A percentile compares a stretch with the other conserved stretches of the same genome.
These are phyloP conservation scores for Rhodotorula taiwanensis DNA, from an alignment of 768 basidiomycete genomes.

Conservation along the genomic window DNA sequence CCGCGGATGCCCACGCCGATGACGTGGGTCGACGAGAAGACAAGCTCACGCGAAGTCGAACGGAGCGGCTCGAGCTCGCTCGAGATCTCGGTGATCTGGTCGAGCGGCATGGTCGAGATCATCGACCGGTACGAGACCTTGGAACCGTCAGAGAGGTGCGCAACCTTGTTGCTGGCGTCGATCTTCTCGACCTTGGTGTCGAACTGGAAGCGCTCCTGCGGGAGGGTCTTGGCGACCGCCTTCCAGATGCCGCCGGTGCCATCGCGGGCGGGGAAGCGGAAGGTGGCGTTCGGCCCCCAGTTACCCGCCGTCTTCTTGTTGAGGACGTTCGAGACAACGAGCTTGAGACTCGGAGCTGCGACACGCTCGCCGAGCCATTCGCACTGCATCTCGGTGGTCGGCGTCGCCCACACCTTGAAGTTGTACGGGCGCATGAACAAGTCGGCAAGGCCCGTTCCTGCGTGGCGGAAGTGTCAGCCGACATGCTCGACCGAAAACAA, in stretches of 20 bases:
- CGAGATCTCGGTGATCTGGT: conserved; percentile 42
- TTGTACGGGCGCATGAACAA: conserved; percentile 49
- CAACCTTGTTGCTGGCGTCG: conserved; percentile 42
- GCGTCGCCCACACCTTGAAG: conserved; percentile 48
- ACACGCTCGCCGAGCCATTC: conserved; percentile 49
- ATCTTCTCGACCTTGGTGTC: conserved; percentile 40
- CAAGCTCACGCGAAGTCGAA: conserved; percentile 39
- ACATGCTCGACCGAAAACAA: background rate
- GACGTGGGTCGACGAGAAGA: conserved; percentile 46
- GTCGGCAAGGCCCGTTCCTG: conserved; percentile 45
- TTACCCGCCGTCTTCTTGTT: conserved; percentile 45
- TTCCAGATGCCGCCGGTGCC: conserved; percentile 49
- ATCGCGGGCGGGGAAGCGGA: conserved; percentile 46
- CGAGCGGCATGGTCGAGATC: conserved; percentile 45
- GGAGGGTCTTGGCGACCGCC: conserved; percentile 44
- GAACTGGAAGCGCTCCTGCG: conserved; percentile 41
- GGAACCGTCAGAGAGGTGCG: conserved; percentile 43
- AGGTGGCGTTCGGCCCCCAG: conserved; percentile 47
- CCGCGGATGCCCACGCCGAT: conserved; percentile 47
- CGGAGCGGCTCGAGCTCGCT: conserved; percentile 40
- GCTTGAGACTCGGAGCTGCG: conserved; percentile 45
- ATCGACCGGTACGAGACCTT: conserved; percentile 43
- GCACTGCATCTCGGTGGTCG: conserved; percentile 47
- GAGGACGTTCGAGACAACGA: conserved; percentile 45
- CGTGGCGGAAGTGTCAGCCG: background rate